Percentiles rank a stretch among this genome's conserved stretches.
These are phyloP conservation scores for Lactarius hengduanensis DNA, from an alignment of 768 basidiomycete genomes.

Conservation along the genomic window DNA sequence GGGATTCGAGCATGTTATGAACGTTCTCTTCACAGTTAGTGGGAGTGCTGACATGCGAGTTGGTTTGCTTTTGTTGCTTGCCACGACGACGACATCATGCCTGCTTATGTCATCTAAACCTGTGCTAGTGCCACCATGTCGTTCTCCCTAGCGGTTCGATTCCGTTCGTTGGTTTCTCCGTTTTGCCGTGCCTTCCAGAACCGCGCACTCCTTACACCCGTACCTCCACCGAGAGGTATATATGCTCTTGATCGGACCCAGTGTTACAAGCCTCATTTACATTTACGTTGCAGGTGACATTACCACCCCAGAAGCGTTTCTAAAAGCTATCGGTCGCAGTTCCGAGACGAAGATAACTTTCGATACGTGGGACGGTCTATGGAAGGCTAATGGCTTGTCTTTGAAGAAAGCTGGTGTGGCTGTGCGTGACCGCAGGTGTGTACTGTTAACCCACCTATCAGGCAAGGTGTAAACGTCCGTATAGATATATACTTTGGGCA, in stretches of 20 bases:
- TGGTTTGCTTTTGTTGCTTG: background rate
- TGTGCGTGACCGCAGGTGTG: slow-evolving; percentile 70
- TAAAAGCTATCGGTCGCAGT: slow-evolving; percentile 71
- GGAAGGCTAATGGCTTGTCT: slow-evolving; percentile 55
- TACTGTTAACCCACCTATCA: slow-evolving; percentile 9
- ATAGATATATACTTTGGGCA: slow-evolving; percentile 81
- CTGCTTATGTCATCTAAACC: slow-evolving; percentile 17
- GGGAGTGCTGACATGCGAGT: slow-evolving; percentile 25
- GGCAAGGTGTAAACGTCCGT: slow-evolving; percentile 1
- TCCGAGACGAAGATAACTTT: slow-evolving; percentile 61
- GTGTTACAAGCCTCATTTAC: background rate
- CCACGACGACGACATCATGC: too few relatives aligned
- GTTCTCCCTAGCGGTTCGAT: slow-evolving; percentile 7
- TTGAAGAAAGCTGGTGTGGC: slow-evolving; percentile 65
- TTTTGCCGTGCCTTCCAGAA: slow-evolving; percentile 20
- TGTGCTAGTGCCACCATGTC: slow-evolving; percentile 10
- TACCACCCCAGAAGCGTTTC: slow-evolving; percentile 57
- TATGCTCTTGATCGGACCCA: background rate
- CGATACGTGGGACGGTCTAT: slow-evolving; percentile 72
- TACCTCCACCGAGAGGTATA: slow-evolving; percentile 13
- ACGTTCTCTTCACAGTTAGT: slow-evolving; percentile 24
- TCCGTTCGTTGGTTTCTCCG: slow-evolving; percentile 10
- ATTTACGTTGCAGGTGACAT: slow-evolving; percentile 44
- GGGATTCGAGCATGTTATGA: slow-evolving; percentile 27
- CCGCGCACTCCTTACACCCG: background rate